Percentiles rank a stretch among this genome's conserved stretches.
phyloP scores from a whole-genome alignment of 768 basidiomycete genomes.

The Pulveroboletus frians region DNA sequence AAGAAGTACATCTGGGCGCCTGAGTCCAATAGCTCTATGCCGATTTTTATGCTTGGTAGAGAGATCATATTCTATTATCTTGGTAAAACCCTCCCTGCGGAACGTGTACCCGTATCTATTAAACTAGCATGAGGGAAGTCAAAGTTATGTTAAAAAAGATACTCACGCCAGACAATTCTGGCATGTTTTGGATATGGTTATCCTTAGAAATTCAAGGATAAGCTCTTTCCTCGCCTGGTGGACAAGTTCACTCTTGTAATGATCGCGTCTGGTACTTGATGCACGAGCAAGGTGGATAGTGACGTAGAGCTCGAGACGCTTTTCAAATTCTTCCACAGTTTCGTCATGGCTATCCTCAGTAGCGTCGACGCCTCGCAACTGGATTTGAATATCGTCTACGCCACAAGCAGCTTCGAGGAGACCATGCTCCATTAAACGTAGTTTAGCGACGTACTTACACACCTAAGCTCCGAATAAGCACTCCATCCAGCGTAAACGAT shows the following conservation, averaged over 20 bases:
- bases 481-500: constrained; percentile 6
- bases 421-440: constrained; percentile 85
- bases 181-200: constrained; percentile 66
- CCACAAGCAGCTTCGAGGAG: constrained; percentile 75
- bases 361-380: constrained; percentile 28
- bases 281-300: constrained; percentile 40
- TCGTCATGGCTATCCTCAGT: constrained; percentile 48
- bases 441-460: constrained; percentile 78
- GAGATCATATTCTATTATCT: constrained; percentile 92
- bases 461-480: constrained; percentile 41
- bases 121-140: constrained; percentile 3
- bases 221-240: constrained; percentile 82
- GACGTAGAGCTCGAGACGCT: constrained; percentile 63
- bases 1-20: constrained; percentile 73
- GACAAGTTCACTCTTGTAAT: constrained; percentile 84
- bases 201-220: constrained; percentile 76
- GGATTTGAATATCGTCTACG: constrained; percentile 63
- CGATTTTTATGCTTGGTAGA: constrained; percentile 68
- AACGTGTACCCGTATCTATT: constrained; percentile 74
- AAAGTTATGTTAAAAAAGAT: constrained; percentile 2
- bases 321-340: constrained; percentile 54
- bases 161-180: constrained; percentile 83
- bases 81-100: constrained; percentile 90
- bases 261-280: constrained; percentile 61
- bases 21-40: constrained; percentile 47